Evolutionary conservation across 345 rosid genomes (phyloP), one percentile per base, ranked within the genome.

Genomic region (Streptanthus diversifolius): DNA sequence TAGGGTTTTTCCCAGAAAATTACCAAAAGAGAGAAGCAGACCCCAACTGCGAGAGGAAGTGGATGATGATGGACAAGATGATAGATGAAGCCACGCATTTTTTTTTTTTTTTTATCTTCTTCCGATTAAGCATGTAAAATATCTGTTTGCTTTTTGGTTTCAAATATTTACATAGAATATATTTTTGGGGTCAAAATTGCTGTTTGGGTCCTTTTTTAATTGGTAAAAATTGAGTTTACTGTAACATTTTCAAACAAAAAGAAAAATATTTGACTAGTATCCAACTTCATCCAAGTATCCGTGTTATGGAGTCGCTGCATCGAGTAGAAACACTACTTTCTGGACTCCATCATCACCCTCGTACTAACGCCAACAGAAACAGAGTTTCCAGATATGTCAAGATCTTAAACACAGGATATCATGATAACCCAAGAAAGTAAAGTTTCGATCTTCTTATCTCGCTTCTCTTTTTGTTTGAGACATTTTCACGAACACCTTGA

Each of bases 401-500:
- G 64, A 27, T 70, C 14, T 76, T 47, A 7, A 70, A 55, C 37
- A 17, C 40, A 5, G 21, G 33, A 24, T 68, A 2, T 41, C 29
- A 62, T 53, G 65, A 24, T 14, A 25, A 8, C 36, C 32, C 45
- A 1, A 76, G 71, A 63, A 70, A 63, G 75, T 76, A 76, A 70
- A 62, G 44, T 55, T 54, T 63, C 44, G 13, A 15, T 75, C 33
- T 68, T 30, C 10, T 9, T 8, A 9, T 14, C 10, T 55, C 17
- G 8, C 14, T 1, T 2, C 55, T 76, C 37, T 53, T 60, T 13
- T 8, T 80, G 18, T 37, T 7, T 66, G 53, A 57, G 36, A 35
- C 82, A 79, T 83, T 83, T 71, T 70, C 39, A 68, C 84, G 59
- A 82, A 80, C 65, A 65, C 58, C 62, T 79, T 25, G 36, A 4